phyloP scores from a whole-genome alignment of 2,329 filamentous ascomycete species.

The Aspergillus thermomutatus region DNA sequence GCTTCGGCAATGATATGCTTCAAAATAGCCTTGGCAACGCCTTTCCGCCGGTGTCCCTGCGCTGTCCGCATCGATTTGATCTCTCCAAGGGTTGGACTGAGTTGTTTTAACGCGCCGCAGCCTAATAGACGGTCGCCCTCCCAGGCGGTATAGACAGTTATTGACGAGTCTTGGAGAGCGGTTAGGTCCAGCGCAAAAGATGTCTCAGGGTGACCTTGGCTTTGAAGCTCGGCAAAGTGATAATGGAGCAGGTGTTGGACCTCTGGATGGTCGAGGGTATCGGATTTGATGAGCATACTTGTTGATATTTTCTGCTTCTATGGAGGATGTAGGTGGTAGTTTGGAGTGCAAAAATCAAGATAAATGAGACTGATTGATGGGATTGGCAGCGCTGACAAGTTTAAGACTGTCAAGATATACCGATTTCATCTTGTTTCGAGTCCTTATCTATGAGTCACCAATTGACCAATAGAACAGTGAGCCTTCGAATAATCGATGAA shows the following conservation, averaged over 20 bases:
- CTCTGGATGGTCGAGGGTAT: not conserved
- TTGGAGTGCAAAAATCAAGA: no score
- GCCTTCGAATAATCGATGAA: not conserved
- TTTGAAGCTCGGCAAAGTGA: not conserved
- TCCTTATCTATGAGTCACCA: not conserved
- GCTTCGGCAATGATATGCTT: not conserved
- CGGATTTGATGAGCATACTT: not conserved
- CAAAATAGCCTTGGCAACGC: not conserved
- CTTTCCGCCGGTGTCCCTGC: not conserved
- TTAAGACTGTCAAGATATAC: not conserved
- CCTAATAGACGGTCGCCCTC: not conserved
- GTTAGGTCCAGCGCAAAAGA: not conserved
- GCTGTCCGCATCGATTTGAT: not conserved
- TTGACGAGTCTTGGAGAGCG: not conserved
- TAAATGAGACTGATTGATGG: no score
- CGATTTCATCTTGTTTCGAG: not conserved
- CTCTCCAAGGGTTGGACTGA: not conserved
- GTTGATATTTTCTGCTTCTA: not conserved
- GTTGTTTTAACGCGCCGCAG: not conserved
- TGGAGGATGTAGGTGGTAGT: no score
- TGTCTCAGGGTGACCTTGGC: not conserved
- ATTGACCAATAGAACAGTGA: not conserved
- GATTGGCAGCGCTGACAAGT: not conserved
- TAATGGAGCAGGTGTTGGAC: not conserved
- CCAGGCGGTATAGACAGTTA: not conserved